These are phyloP conservation scores for Ehretia macrophylla DNA, from an alignment of 257 asterid genomes.

Conservation along the genomic window DNA sequence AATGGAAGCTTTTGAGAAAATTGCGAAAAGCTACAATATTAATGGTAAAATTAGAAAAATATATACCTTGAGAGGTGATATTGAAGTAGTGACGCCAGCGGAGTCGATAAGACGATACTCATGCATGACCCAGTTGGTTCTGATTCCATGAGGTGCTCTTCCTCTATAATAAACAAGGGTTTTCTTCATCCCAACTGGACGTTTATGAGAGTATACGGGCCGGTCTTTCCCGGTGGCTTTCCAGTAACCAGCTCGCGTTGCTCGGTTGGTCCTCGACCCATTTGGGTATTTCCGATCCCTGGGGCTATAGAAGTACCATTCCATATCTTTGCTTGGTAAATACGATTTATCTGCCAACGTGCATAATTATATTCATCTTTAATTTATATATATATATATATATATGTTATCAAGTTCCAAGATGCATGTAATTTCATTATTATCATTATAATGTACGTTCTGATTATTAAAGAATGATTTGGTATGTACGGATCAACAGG, in stretches of 20 bases:
- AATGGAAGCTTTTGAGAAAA: no score
- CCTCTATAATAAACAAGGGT: constrained; percentile 31
- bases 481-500: no score
- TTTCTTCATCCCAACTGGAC: constrained; percentile 32
- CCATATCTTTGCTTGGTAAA: constrained; percentile 19
- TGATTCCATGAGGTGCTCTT: constrained; percentile 28
- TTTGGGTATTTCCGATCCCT: constrained; percentile 36
- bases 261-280: constrained; percentile 34
- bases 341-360: constrained; percentile 4
- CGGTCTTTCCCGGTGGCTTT: constrained; percentile 38
- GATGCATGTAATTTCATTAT: no score
- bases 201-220: constrained; percentile 17
- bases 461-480: no score
- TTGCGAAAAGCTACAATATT: no score
- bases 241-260: constrained; percentile 34
- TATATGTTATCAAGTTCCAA: no score
- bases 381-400: not conserved
- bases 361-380: not conserved
- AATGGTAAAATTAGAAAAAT: no score
- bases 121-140: constrained; percentile 34
- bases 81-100: not conserved
- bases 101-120: constrained; percentile 23
- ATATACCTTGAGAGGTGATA: no score
- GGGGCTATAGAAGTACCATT: constrained; percentile 38
- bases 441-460: no score